Evolutionary conservation across 805 yeast species (phyloP).

Genomic region (Millerozyma acaciae): DNA sequence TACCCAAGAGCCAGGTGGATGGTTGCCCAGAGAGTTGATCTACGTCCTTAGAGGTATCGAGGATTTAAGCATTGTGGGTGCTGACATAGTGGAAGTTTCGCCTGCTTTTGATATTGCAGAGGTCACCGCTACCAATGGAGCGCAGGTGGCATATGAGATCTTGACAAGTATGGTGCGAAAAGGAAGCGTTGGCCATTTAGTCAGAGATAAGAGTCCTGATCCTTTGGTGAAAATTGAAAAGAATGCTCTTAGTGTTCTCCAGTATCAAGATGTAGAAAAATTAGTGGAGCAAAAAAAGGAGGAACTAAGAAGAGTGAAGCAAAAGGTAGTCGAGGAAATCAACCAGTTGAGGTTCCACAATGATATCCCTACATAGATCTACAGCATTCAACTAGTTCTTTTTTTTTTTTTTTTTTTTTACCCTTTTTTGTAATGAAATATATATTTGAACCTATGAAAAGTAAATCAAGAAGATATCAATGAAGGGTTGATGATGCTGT

Average conservation of each 20-base stretch:
- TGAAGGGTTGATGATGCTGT: too few species aligned
- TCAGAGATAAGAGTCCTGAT: conserved; percentile 6
- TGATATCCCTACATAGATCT: neutral
- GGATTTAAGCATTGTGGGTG: conserved; percentile 46
- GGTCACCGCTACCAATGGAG: conserved; percentile 64
- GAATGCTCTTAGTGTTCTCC: neutral
- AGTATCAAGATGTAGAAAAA: neutral
- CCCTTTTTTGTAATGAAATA: too few species aligned
- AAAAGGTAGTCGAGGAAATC: conserved; percentile 9
- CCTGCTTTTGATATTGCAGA: conserved; percentile 66
- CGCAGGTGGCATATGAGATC: conserved; percentile 67
- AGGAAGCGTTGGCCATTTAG: conserved; percentile 26
- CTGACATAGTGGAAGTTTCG: conserved; percentile 56
- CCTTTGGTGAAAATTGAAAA: conserved; percentile 9
- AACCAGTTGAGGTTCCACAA: conserved; percentile 4
- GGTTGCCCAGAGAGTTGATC: conserved; percentile 52
- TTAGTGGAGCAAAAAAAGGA: conserved; percentile 7
- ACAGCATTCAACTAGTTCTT: too few species aligned
- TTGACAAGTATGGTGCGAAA: conserved; percentile 72
- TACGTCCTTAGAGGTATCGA: conserved; percentile 46
- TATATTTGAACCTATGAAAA: too few species aligned
- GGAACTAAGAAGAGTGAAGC: conserved; percentile 14
- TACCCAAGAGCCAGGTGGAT: conserved; percentile 58
- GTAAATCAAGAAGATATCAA: too few species aligned
- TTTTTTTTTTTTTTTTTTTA: too few species aligned